Percentiles rank a stretch among this genome's conserved stretches.
Evolutionary conservation across 495 filamentous ascomycete species (phyloP).

Genomic region (Penicillium soppii): DNA sequence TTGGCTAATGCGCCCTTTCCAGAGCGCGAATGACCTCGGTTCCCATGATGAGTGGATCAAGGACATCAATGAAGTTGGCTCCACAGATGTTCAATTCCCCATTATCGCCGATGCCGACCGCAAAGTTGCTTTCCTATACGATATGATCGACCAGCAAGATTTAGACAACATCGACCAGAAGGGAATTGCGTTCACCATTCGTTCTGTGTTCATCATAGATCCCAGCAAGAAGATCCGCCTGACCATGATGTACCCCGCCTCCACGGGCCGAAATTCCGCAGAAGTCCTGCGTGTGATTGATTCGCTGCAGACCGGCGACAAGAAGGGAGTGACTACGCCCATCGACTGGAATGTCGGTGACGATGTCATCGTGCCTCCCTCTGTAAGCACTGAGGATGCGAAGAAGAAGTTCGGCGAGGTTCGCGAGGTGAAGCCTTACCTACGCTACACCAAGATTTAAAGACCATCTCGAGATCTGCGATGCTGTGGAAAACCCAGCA

Average conservation of each 20-base stretch:
- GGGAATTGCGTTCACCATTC: slow-evolving; percentile 97
- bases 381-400: slow-evolving; percentile 81
- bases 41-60: slow-evolving; percentile 77
- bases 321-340: slow-evolving; percentile 89
- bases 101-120: slow-evolving; percentile 97
- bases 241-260: slow-evolving; percentile 95
- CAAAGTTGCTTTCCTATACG: slow-evolving; percentile 86
- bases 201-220: slow-evolving; percentile 98
- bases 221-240: slow-evolving; percentile 97
- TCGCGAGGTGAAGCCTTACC: slow-evolving; percentile 90
- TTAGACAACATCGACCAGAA: slow-evolving; percentile 89
- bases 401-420: slow-evolving; percentile 89
- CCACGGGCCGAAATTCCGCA: slow-evolving; percentile 93
- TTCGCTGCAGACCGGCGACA: slow-evolving; percentile 95
- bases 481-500: too few relatives aligned
- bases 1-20: slow-evolving; percentile 50
- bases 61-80: slow-evolving; percentile 92
- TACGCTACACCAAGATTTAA: slow-evolving; percentile 29
- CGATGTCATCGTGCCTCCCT: slow-evolving; percentile 94
- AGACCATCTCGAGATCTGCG: background rate
- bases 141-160: slow-evolving; percentile 92
- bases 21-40: slow-evolving; percentile 50
- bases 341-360: slow-evolving; percentile 90
- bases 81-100: slow-evolving; percentile 81
- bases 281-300: slow-evolving; percentile 95